Percentiles rank a stretch among this genome's conserved stretches.
phyloP scores from a whole-genome alignment of 192 early-diverging fungal genomes.

The Allomyces javanicus region DNA sequence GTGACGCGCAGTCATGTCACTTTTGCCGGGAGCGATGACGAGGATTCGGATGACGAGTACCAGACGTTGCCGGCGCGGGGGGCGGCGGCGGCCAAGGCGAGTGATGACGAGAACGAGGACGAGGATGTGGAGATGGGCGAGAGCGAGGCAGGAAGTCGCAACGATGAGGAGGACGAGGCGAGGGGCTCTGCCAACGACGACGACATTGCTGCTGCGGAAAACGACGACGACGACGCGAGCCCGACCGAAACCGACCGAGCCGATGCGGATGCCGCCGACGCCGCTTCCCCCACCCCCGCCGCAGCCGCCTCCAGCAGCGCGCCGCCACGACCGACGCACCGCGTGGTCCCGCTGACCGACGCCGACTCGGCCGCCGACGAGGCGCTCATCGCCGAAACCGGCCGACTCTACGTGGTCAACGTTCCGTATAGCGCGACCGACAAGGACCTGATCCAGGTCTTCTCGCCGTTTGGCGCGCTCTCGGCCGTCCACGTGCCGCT shows the following conservation, averaged over 20 bases:
- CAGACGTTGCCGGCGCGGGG: constrained; percentile 8
- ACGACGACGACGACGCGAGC: not conserved
- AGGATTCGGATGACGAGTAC: constrained; percentile 15
- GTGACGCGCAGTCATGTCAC: constrained; percentile 38
- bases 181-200: constrained; percentile 6
- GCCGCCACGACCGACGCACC: constrained; percentile 7
- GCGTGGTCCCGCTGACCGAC: not conserved
- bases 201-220: constrained; percentile 4
- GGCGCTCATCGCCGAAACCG: constrained; percentile 76
- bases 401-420: constrained; percentile 83
- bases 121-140: constrained; percentile 24
- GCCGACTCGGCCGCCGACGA: constrained; percentile 10
- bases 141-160: constrained; percentile 6
- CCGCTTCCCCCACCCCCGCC: constrained; percentile 4
- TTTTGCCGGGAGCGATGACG: constrained; percentile 51
- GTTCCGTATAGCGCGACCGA: constrained; percentile 75
- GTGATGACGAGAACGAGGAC: constrained; percentile 11
- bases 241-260: not conserved
- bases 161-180: no score
- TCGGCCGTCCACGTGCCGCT: constrained; percentile 92
- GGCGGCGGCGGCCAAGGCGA: not conserved
- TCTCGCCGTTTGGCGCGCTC: constrained; percentile 74
- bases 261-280: constrained; percentile 14
- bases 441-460: constrained; percentile 61
- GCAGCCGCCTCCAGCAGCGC: constrained; percentile 9